Evolutionary conservation across 1,139 yeast species (phyloP).

Genomic region (Kluyveromyces sp.): DNA sequence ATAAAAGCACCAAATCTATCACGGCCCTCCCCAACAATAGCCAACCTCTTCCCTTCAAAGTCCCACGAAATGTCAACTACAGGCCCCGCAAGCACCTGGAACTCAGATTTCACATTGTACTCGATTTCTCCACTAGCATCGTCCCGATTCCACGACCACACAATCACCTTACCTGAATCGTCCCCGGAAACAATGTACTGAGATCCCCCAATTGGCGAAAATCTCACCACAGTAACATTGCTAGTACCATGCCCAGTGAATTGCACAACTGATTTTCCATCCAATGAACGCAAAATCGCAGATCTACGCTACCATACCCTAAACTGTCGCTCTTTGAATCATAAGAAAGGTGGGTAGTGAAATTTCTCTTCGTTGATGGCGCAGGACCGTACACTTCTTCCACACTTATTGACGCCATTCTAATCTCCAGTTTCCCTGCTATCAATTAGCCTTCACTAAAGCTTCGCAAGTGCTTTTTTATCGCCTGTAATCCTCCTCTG

Average conservation of each 20-base stretch:
- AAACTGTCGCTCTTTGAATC: conserved; percentile 60
- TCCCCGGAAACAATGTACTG: conserved; percentile 90
- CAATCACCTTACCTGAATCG: conserved; percentile 73
- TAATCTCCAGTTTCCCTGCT: too few species aligned
- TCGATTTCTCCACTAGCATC: conserved; percentile 32
- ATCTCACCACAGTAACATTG: conserved; percentile 72
- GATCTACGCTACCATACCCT: conserved; percentile 77
- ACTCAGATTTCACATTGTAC: conserved; percentile 68
- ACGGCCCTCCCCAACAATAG: conserved; percentile 93
- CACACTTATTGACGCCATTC: background rate
- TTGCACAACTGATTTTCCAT: conserved; percentile 40
- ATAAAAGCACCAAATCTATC: conserved; percentile 90
- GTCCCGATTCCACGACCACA: conserved; percentile 55
- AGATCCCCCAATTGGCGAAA: conserved; percentile 69
- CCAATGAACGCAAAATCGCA: conserved; percentile 61
- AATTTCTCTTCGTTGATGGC: conserved; percentile 69
- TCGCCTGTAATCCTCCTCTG: too few species aligned
- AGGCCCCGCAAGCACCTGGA: conserved; percentile 72
- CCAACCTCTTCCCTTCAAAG: conserved; percentile 72
- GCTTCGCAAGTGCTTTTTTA: too few species aligned
- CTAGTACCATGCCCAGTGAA: conserved; percentile 60
- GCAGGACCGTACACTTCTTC: conserved; percentile 52
- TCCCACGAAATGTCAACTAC: conserved; percentile 90
- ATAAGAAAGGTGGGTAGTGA: conserved; percentile 62
- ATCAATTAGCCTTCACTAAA: too few species aligned